Base-by-base conservation (phyloP, 345 rosid species). In the Salix exigua region DNA sequence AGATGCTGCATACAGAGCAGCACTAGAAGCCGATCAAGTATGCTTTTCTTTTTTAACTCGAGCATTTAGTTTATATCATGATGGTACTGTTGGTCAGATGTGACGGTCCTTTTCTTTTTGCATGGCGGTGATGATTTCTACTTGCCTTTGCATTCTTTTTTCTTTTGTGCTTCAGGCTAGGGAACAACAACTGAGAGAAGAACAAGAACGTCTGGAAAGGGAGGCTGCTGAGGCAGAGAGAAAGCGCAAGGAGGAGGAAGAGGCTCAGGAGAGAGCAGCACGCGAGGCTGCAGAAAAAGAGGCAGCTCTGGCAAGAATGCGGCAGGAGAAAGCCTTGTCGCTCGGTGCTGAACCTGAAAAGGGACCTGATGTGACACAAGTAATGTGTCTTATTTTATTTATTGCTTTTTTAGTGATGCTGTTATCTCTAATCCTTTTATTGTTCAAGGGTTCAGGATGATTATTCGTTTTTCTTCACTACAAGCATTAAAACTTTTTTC, bases 1-100 rank as follows among this genome's bases (percentile, higher is more conserved):
- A 80, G 98, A 96, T 86, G 96, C 97, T 71, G 99, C 98, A 70
- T 96, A 89, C 83, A 89, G 91, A 82, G 99, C 91, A 38, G 99
- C 99, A 33, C 98, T 96, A 76, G 98, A 94, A 91, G 99, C 97
- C 33, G 99, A 96, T 87, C 99, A 91, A 80, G 99, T 94, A 89
- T 70, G 83, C 64, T 37, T 50, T 58, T 26, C 44, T 26, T 68
- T 18, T 62, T 51, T 33, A 14, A 51, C 33, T 69, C 18, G 33
- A 7, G 4, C 9, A 16, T 35, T 69, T 23, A 28, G 66, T 25
- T n/a, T 35, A 7, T 28, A 19, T 40, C 25, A 6, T 55, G 21
- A 37, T 70, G 23, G 16, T 35, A 44, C 25, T 13, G 2, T 58
- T 21, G 2, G 65, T 21, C 31, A 35, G 37, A 65, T 44, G 18